These are phyloP conservation scores for Paspalum notatum DNA, from an alignment of 176 grass and related monocot species.

Conservation along the genomic window DNA sequence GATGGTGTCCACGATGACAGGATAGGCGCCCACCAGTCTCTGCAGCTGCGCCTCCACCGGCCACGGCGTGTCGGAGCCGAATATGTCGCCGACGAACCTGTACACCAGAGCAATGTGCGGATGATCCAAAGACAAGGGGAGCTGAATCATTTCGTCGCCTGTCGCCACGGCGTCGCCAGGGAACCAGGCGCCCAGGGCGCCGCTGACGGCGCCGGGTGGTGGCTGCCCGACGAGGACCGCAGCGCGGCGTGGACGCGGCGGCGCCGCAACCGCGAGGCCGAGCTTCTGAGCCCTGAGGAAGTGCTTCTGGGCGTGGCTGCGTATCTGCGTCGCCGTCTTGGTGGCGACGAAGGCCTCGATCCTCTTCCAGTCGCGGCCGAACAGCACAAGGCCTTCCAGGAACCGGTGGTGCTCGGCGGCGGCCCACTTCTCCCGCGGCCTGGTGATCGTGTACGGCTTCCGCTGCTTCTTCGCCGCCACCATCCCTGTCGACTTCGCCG, in stretches of 20 bases:
- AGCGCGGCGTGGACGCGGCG: background rate
- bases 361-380: conserved; percentile 22
- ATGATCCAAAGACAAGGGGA: background rate
- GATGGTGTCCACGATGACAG: conserved; percentile 29
- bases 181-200: background rate
- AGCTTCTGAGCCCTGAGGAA: conserved; percentile 13
- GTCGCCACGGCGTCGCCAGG: background rate
- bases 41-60: conserved; percentile 34
- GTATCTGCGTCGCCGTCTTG: conserved; percentile 17
- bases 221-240: no score
- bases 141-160: background rate
- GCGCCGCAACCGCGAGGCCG: background rate
- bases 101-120: conserved; percentile 26
- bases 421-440: background rate
- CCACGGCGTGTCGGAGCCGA: conserved; percentile 48
- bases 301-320: conserved; percentile 21
- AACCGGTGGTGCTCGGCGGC: conserved; percentile 5
- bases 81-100: conserved; percentile 63
- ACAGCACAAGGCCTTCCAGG: background rate
- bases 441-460: conserved; percentile 11
- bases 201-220: background rate
- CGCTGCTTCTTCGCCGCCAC: background rate
- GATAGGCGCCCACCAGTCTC: conserved; percentile 43
- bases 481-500: background rate
- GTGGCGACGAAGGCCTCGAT: background rate